phyloP scores from a whole-genome alignment of 257 asterid genomes.

The Nicotiana attenuata region DNA sequence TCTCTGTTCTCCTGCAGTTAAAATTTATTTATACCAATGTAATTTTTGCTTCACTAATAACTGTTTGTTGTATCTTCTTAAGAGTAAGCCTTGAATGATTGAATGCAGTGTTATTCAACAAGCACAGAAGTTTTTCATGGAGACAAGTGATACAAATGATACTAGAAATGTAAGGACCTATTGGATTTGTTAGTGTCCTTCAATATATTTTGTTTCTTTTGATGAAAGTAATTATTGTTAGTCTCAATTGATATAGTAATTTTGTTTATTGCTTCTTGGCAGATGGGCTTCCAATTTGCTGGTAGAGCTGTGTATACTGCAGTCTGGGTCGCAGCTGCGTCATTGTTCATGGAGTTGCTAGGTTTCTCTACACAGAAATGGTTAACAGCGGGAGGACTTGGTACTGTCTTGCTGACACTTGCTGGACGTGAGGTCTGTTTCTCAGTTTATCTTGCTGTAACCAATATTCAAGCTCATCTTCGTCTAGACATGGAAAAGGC shows the following conservation, averaged over 20 bases:
- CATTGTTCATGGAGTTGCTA: conserved; percentile 94
- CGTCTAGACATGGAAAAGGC: neutral
- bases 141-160: conserved; percentile 66
- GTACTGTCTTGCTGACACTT: conserved; percentile 96
- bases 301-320: conserved; percentile 88
- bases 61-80: neutral
- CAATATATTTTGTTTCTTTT: neutral
- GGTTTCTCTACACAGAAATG: conserved; percentile 97
- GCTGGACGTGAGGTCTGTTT: conserved; percentile 93
- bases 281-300: conserved; percentile 98
- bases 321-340: conserved; percentile 93
- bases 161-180: conserved; percentile 62
- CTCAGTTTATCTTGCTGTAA: neutral
- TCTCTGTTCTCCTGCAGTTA: neutral
- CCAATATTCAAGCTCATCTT: neutral
- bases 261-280: conserved; percentile 24
- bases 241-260: neutral
- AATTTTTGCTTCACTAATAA: neutral
- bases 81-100: conserved; percentile 1
- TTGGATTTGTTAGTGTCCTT: neutral
- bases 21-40: neutral
- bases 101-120: conserved; percentile 81
- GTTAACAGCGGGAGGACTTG: conserved; percentile 99
- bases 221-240: neutral
- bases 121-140: conserved; percentile 75